Evolutionary conservation across 768 basidiomycete species (phyloP).

Genomic region (Gelatoporia subvermispora): DNA sequence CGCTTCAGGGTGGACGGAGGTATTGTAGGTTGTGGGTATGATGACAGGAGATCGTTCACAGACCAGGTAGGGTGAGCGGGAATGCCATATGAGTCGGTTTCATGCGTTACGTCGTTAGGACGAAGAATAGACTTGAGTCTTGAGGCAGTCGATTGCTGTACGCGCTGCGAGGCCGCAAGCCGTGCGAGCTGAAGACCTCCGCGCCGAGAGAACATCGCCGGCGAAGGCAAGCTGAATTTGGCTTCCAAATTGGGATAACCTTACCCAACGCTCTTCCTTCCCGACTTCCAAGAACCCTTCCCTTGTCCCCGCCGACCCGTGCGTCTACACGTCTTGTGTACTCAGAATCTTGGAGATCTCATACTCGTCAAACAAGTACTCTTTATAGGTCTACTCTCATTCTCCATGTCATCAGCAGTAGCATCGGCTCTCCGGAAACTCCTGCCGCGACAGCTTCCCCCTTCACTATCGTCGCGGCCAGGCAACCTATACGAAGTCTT

Average conservation of each 20-base stretch:
- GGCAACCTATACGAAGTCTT: conserved; percentile 72
- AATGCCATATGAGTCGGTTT: conserved; percentile 52
- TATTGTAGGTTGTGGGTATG: conserved; percentile 67
- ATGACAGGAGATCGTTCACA: conserved; percentile 68
- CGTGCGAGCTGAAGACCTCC: no score
- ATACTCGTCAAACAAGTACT: no score
- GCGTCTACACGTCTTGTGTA: background rate
- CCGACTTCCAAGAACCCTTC: background rate
- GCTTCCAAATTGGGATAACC: background rate
- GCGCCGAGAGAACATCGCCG: no score
- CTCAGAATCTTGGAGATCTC: no score
- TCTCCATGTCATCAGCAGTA: conserved; percentile 16
- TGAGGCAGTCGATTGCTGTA: no score
- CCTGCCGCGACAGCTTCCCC: conserved; percentile 54
- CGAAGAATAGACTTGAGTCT: no score
- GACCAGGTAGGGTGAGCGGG: conserved; percentile 76
- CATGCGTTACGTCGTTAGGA: no score
- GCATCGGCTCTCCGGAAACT: conserved; percentile 43
- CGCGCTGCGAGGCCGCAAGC: no score
- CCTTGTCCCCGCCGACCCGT: background rate
- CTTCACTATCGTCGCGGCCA: conserved; percentile 49
- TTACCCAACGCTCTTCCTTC: background rate
- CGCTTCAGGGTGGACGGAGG: conserved; percentile 51
- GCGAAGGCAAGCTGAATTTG: no score
- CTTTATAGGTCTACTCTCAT: background rate